Conservation (phyloP, 495 filamentous ascomycete species). For the Aspergillus sclerotiicarbonarius region DNA sequence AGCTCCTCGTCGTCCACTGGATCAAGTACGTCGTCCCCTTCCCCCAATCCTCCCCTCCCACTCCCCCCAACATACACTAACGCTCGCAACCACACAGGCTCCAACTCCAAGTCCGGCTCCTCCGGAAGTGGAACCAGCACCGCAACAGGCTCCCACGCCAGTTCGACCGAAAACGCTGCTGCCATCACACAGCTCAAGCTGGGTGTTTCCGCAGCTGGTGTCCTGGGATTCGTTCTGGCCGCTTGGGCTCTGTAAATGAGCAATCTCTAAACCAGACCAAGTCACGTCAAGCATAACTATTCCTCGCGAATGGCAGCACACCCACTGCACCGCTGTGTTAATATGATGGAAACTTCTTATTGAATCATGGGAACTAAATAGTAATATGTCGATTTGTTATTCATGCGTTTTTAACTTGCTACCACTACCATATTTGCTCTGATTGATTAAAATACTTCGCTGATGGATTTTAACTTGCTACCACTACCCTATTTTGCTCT, state of each 20-base stretch:
- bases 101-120: slow-evolving; percentile 18
- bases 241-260: slow-evolving; percentile 38
- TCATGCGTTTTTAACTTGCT: no score
- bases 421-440: no score
- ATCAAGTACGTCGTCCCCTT: slow-evolving; percentile 3
- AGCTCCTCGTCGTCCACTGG: slow-evolving; percentile 22
- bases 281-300: no score
- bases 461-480: no score
- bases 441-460: no score
- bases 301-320: no score
- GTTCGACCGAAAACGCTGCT: slow-evolving; percentile 32
- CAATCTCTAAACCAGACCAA: no score
- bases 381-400: no score
- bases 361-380: no score
- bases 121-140: slow-evolving; percentile 21
- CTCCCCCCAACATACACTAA: background rate
- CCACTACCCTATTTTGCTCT: no score
- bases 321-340: background rate
- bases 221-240: slow-evolving; percentile 38
- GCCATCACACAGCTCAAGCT: slow-evolving; percentile 25
- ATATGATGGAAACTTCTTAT: background rate
- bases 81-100: background rate
- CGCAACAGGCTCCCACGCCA: slow-evolving; percentile 16
- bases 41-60: background rate
- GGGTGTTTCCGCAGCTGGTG: slow-evolving; percentile 36